phyloP scores from a whole-genome alignment of 441 rosid genomes.

The Populus hybrid region DNA sequence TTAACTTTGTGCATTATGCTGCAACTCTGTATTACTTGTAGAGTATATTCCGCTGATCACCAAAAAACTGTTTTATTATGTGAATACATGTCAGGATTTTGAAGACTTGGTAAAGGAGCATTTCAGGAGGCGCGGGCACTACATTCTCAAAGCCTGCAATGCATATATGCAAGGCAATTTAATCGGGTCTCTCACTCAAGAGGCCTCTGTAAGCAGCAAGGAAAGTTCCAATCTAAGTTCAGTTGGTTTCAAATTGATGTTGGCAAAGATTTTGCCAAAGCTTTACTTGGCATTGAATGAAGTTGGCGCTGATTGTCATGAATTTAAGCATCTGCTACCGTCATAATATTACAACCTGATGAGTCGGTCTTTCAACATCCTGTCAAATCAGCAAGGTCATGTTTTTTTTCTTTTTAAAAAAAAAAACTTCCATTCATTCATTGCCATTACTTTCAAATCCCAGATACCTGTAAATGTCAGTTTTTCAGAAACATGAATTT shows the following conservation, averaged over 20 bases:
- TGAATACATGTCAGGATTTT: slow-evolving; percentile 50
- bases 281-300: slow-evolving; percentile 57
- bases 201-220: slow-evolving; percentile 47
- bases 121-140: slow-evolving; percentile 74
- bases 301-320: slow-evolving; percentile 71
- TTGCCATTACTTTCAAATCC: slow-evolving; percentile 20
- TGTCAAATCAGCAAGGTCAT: slow-evolving; percentile 32
- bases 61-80: background rate
- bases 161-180: slow-evolving; percentile 89
- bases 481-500: background rate
- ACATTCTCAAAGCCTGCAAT: slow-evolving; percentile 87
- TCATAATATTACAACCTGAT: slow-evolving; percentile 23
- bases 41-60: background rate
- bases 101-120: slow-evolving; percentile 73
- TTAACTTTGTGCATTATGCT: no score
- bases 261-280: slow-evolving; percentile 79
- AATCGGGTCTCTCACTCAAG: slow-evolving; percentile 75
- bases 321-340: slow-evolving; percentile 65
- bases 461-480: slow-evolving; percentile 20
- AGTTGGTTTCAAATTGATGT: slow-evolving; percentile 92
- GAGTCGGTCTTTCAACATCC: slow-evolving; percentile 8
- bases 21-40: background rate
- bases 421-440: background rate
- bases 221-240: slow-evolving; percentile 63
- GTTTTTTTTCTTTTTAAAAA: background rate